Base-by-base conservation (phyloP, 441 rosid genomes). In the Syzygium malaccense region DNA sequence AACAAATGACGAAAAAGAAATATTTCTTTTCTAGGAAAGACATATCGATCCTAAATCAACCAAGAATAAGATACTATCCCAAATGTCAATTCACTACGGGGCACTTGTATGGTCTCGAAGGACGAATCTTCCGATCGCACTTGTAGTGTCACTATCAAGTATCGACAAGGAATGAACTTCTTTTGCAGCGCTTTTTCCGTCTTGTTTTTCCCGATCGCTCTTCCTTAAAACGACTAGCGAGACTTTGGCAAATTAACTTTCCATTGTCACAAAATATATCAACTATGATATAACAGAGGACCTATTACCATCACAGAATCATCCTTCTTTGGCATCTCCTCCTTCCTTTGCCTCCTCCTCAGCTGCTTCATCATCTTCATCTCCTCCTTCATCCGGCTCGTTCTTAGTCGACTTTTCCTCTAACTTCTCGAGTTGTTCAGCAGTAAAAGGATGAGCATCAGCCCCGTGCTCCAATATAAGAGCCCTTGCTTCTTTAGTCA, bases 381-480 rank as follows among this genome's bases (percentile, higher is more conserved):
- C 64, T 58, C 64, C 64, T 58, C 26, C 6, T 28, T 28, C 68
- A 28, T 60, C 68, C n/a, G 17, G 8, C 68, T 60, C 18, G 18
- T 60, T 60, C 32, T 30, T 49, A 25, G 86, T 30, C 54, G 18
- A 89, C 88, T 92, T 85, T 11, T 86, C 30, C 18, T 60, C 32
- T 32, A 60, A 60, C 18, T 60, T 60, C 32, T 28, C 14, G 17
- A 28, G 66, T 28, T 60, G 66, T 60, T 60, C 98, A 33, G 91
- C 91, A 0, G 97, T 94, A 89, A 96, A 96, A 62, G 98, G 98
- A 92, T 95, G 94, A 57, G 95, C 98, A 86, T 94, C 93, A 7
- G 95, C 94, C 55, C 97, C 98, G 68, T 95, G 93, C 19, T 57
- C n/a, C 68, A 30, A 54, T 86, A 96, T 89, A 71, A 94, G 92